These are phyloP conservation scores for Fonsecaea multimorphosa DNA, from an alignment of 2,329 filamentous ascomycete genomes.

Conservation along the genomic window DNA sequence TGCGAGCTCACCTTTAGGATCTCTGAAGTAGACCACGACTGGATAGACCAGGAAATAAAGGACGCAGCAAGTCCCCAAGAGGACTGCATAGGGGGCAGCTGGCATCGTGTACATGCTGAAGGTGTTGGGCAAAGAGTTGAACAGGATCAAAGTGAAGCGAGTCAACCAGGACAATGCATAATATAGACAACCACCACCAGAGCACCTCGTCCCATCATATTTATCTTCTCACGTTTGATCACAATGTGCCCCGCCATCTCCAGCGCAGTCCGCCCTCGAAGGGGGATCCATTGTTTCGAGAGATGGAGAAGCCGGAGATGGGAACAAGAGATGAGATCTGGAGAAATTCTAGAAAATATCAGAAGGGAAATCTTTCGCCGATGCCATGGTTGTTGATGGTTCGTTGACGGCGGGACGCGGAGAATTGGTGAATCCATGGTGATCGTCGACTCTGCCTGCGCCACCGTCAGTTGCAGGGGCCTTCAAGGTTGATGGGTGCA, in stretches of 20 bases:
- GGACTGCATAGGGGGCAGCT: neutral
- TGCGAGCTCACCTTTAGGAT: slow-evolving; percentile 49
- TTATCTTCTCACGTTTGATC: neutral
- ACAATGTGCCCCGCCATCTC: neutral
- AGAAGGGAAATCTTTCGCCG: slow-evolving; percentile 1
- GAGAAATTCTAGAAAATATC: neutral
- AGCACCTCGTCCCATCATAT: neutral
- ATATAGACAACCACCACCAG: neutral
- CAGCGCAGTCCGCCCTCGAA: neutral
- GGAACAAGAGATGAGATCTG: neutral
- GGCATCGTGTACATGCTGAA: slow-evolving; percentile 4
- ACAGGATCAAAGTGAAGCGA: neutral
- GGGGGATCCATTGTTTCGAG: neutral
- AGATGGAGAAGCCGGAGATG: neutral
- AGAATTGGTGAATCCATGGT: neutral
- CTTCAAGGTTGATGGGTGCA: too few relatives aligned
- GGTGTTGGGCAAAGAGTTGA: neutral
- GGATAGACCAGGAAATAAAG: slow-evolving; percentile 51
- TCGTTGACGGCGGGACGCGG: neutral
- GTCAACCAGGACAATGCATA: neutral
- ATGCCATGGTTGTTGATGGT: too few relatives aligned
- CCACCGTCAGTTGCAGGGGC: neutral
- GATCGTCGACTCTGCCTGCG: neutral
- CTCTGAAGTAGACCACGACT: slow-evolving; percentile 52
- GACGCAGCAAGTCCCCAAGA: slow-evolving; percentile 30